Evolutionary conservation across 2,329 filamentous ascomycete species (phyloP), one percentile per base, ranked within the genome.

Genomic region (Cladophialophora immunda): DNA sequence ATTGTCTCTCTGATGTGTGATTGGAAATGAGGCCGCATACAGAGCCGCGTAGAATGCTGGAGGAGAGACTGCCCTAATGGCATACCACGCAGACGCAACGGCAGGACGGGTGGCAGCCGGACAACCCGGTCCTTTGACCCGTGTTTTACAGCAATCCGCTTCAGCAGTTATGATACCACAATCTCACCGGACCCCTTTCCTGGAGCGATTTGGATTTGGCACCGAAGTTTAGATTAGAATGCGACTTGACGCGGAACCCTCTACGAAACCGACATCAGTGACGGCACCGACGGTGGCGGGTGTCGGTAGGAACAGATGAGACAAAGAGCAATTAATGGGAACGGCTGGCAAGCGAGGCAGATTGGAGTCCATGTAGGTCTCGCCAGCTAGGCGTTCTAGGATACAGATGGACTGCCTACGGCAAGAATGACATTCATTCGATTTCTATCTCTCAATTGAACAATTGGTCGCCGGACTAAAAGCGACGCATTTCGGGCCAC

Each of bases 131-230:
- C 27, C 19, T 65, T 36, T 57, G 38, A 41, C 9, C 41, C 17
- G 27, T 25, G 15, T 32, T 62, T 56, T n/a, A 9, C 32, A 52
- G 36, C 52, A 32, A 47, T 32, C 52, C 36, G 22, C 15, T 34
- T 50, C 25, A 52, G 17, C 63, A 57, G 27, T 19, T 53, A 62
- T 57, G 63, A 65, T 65, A 65, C 58, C 58, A 57, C 57, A 32
- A 41, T 58, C 52, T 22, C 19, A 22, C 41, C 57, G 57, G 32
- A 50, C 30, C 25, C 52, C 22, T 52, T 29, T 59, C 22, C 29
- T 45, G 30, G 50, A 52, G 34, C 55, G 58, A 25, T 65, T 62
- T 61, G 57, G 58, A 61, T 61, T 61, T 36, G 27, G 53, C 29
- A 45, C 56, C 8, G 41, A 57, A 57, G 25, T 34, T 30, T 61